Conservation (phyloP, 192 early-diverging fungal species). For the Obelidium mucronatum region DNA sequence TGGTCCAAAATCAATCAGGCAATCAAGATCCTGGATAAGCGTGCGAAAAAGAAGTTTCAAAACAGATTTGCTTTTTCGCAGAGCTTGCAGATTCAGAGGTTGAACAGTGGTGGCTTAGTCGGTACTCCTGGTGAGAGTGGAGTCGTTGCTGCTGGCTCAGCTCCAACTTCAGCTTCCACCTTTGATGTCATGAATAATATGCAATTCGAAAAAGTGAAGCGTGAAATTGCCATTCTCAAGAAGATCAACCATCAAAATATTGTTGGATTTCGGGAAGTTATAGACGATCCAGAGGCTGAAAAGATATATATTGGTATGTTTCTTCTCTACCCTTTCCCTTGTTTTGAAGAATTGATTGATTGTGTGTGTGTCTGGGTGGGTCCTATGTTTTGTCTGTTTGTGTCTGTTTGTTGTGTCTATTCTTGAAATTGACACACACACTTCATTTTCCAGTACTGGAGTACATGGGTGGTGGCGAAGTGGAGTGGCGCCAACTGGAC, state of each 20-base stretch:
- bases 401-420: no score
- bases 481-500: slow-evolving; percentile 75
- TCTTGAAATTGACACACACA: no score
- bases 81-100: background rate
- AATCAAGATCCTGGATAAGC: slow-evolving; percentile 75
- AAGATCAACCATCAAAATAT: slow-evolving; percentile 94
- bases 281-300: slow-evolving; percentile 88
- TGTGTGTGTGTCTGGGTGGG: no score
- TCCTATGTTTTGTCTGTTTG: no score
- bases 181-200: slow-evolving; percentile 54
- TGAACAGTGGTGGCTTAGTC: slow-evolving; percentile 24
- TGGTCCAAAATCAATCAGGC: slow-evolving; percentile 61
- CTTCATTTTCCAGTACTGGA: slow-evolving; percentile 69
- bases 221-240: slow-evolving; percentile 96
- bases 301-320: slow-evolving; percentile 90
- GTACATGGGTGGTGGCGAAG: slow-evolving; percentile 92
- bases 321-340: no score
- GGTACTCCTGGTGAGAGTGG: no score
- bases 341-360: background rate
- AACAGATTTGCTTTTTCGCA: slow-evolving; percentile 57
- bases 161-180: slow-evolving; percentile 1
- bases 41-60: slow-evolving; percentile 58
- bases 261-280: slow-evolving; percentile 88
- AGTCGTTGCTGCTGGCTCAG: background rate
- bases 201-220: slow-evolving; percentile 83